Evolutionary conservation across 2,329 filamentous ascomycete genomes (phyloP).

Genomic region (Simplicillium sp.): DNA sequence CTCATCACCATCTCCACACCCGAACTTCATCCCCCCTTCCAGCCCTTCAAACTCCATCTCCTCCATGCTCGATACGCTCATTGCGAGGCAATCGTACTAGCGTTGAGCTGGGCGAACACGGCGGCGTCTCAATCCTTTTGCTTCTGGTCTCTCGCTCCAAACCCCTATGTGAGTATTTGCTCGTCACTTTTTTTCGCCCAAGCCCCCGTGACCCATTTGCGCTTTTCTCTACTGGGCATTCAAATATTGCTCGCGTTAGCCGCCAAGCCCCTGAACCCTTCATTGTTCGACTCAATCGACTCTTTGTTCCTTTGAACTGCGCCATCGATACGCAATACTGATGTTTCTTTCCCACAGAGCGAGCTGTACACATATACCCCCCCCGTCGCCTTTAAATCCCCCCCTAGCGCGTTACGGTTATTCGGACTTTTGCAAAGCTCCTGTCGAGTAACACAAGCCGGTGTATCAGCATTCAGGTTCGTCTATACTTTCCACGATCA

Average conservation of each 20-base stretch:
- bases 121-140: conserved; percentile 14
- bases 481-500: not conserved
- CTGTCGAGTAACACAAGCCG: not conserved
- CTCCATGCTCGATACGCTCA: conserved; percentile 24
- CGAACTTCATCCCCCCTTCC: conserved; percentile 14
- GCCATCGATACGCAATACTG: not conserved
- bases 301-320: not conserved
- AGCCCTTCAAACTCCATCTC: conserved; percentile 12
- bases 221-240: not conserved
- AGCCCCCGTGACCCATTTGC: not conserved
- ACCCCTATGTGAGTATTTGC: conserved; percentile 1
- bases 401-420: not conserved
- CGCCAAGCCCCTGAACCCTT: conserved; percentile 3
- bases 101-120: conserved; percentile 24
- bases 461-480: not conserved
- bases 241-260: conserved; percentile 3
- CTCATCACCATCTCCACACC: conserved; percentile 26
- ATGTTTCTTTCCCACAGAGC: not conserved
- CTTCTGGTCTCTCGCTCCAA: conserved; percentile 5
- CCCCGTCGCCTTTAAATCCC: too few species aligned
- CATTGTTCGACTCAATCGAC: not conserved
- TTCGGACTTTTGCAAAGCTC: not conserved
- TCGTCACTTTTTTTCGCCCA: conserved; percentile 5
- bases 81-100: conserved; percentile 28
- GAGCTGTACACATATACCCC: not conserved